Base-by-base conservation (phyloP, 192 early-diverging fungal species). In the Linnemannia schmuckeri region DNA sequence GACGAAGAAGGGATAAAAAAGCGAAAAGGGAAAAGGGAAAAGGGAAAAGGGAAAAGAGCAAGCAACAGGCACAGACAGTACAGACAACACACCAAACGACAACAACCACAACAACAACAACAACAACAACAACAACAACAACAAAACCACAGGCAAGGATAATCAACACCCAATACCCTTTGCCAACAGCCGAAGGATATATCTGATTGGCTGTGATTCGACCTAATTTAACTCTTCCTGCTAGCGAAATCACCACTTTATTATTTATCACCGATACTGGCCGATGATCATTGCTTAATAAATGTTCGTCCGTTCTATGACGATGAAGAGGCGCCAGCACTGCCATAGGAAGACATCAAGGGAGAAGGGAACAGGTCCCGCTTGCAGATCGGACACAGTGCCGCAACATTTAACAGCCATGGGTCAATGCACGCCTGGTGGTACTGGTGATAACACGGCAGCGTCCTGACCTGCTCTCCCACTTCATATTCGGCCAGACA, bases 331-430 rank as follows among this genome's bases (percentile, higher is more conserved):
- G 27, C 5, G 33, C 17, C 49, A 12, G 13, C 54, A 61, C 6
- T 24, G 35, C 22, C 49, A 37, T 3, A 61, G 38, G 38, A 27
- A 33, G 38, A 27, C 22, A 42, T 49, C 35, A 33, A 18, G n/a
- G 30, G 46, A 38, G 42, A 24, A 57, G n/a, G 68, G 71, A n/a
- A 88, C 22, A 88, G 88, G 37, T 89, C 88, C 30, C 90, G 87
- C 41, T 90, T 86, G 83, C 92, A 93, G 27, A 93, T 92, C 13
- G 92, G 92, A 75, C 92, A 93, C 33, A 88, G 81, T 66, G 90
- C 88, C n/a, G 84, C 86, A 47, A 88, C 83, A 82, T 92, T 85
- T 3, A 90, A 78, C 57, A 92, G 33, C 92, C 92, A 93, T 15
- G 79, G 83, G 73, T 92, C 92, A 37, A 93, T 89, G 76, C 92